Percentiles rank a stretch among this genome's conserved stretches.
These are phyloP conservation scores for Raphanus hybrid DNA, from an alignment of 441 rosid genomes.

Conservation along the genomic window DNA sequence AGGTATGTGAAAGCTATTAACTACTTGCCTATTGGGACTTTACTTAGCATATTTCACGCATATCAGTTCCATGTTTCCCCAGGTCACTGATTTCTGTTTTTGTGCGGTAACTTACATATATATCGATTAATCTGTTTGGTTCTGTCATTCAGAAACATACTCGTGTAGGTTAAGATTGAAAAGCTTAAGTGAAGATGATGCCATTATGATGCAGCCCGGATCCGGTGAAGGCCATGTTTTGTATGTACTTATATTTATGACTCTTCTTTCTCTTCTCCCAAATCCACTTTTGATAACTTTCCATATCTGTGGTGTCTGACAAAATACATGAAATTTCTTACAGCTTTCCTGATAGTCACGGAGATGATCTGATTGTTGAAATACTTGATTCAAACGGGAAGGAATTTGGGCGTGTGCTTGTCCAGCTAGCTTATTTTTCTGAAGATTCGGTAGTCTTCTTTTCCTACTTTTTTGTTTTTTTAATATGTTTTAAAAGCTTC, in stretches of 20 bases:
- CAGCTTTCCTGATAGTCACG: slow-evolving; percentile 98
- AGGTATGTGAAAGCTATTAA: slow-evolving; percentile 58
- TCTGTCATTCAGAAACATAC: slow-evolving; percentile 68
- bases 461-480: background rate
- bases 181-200: slow-evolving; percentile 84
- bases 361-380: slow-evolving; percentile 94
- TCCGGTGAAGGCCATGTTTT: slow-evolving; percentile 95
- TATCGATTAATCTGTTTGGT: slow-evolving; percentile 22
- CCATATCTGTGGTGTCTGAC: slow-evolving; percentile 39
- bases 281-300: slow-evolving; percentile 25
- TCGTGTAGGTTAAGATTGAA: slow-evolving; percentile 80
- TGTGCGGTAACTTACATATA: background rate
- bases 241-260: slow-evolving; percentile 58
- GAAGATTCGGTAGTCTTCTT: slow-evolving; percentile 68
- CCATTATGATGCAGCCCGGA: slow-evolving; percentile 87
- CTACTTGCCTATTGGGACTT: slow-evolving; percentile 26
- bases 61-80: slow-evolving; percentile 6
- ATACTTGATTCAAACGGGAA: slow-evolving; percentile 89
- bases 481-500: no score
- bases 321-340: slow-evolving; percentile 33
- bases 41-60: slow-evolving; percentile 14
- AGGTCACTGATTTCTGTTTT: slow-evolving; percentile 8
- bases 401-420: slow-evolving; percentile 89
- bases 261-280: slow-evolving; percentile 21
- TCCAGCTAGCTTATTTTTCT: slow-evolving; percentile 83